Conservation (phyloP, 495 filamentous ascomycete genomes). For the Aspergillus funiculosus region DNA sequence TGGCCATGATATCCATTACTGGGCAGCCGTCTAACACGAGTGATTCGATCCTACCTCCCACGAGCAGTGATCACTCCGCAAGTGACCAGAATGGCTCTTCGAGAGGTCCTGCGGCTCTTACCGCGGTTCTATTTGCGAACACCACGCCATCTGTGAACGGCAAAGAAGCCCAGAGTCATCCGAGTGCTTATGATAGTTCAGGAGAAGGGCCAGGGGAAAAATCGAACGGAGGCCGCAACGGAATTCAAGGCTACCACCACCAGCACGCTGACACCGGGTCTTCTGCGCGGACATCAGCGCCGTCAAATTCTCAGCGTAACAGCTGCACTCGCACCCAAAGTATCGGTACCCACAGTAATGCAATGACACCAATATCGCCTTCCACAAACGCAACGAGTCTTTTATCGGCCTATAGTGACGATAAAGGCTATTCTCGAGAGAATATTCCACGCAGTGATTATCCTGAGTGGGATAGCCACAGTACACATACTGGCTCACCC, state of each 20-base stretch:
- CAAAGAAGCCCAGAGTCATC: slow-evolving; percentile 9
- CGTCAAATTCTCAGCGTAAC: slow-evolving; percentile 36
- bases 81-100: slow-evolving; percentile 13
- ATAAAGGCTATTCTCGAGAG: slow-evolving; percentile 31
- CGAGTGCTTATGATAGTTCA: slow-evolving; percentile 16
- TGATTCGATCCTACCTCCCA: neutral
- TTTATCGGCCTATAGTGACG: slow-evolving; percentile 45
- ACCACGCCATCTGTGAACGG: slow-evolving; percentile 11
- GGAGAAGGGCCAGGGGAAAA: slow-evolving; percentile 24
- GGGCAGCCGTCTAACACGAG: slow-evolving; percentile 13
- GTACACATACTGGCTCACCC: slow-evolving; percentile 14
- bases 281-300: slow-evolving; percentile 32
- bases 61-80: neutral
- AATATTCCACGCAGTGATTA: slow-evolving; percentile 28
- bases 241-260: slow-evolving; percentile 18
- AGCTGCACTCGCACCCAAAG: slow-evolving; percentile 43
- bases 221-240: slow-evolving; percentile 32
- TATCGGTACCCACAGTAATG: slow-evolving; percentile 40
- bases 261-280: slow-evolving; percentile 38
- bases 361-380: slow-evolving; percentile 43
- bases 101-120: slow-evolving; percentile 29
- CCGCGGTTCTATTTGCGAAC: slow-evolving; percentile 32
- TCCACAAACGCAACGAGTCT: slow-evolving; percentile 50
- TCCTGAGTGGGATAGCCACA: slow-evolving; percentile 13
- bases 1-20: slow-evolving; percentile 28